Evolutionary conservation across 345 rosid species (phyloP).

Genomic region (Firmiana major): DNA sequence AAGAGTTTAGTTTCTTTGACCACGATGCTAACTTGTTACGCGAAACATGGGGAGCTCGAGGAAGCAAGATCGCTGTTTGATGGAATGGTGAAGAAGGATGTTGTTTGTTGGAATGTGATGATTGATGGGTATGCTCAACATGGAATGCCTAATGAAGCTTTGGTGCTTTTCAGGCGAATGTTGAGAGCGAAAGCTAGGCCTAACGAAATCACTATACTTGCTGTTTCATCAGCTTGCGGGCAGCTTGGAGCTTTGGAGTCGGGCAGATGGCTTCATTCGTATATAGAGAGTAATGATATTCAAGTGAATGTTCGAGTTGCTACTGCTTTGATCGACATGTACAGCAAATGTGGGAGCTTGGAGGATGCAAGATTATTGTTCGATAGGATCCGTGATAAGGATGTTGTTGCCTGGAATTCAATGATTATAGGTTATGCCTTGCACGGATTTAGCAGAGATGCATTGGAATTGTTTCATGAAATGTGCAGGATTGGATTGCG

Average conservation of each 20-base stretch:
- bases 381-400: constrained; percentile 32
- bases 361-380: constrained; percentile 61
- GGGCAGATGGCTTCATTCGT: constrained; percentile 76
- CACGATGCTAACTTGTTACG: constrained; percentile 72
- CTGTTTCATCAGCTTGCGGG: constrained; percentile 67
- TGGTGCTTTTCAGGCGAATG: constrained; percentile 52
- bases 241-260: constrained; percentile 70
- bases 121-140: constrained; percentile 60
- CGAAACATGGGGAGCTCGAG: constrained; percentile 47
- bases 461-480: constrained; percentile 44
- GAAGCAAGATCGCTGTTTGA: constrained; percentile 55
- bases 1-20: constrained; percentile 62
- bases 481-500: constrained; percentile 40
- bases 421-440: constrained; percentile 64
- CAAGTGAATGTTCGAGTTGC: constrained; percentile 36
- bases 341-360: constrained; percentile 73
- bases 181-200: constrained; percentile 40
- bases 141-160: constrained; percentile 42
- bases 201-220: constrained; percentile 50
- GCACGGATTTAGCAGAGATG: constrained; percentile 59
- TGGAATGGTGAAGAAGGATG: constrained; percentile 48
- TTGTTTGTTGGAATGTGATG: constrained; percentile 76
- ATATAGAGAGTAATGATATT: constrained; percentile 29
- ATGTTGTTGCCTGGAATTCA: constrained; percentile 65
- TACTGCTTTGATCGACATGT: constrained; percentile 71